Conservation (phyloP, 805 yeast genomes). For the Lachancea quebecensis region DNA sequence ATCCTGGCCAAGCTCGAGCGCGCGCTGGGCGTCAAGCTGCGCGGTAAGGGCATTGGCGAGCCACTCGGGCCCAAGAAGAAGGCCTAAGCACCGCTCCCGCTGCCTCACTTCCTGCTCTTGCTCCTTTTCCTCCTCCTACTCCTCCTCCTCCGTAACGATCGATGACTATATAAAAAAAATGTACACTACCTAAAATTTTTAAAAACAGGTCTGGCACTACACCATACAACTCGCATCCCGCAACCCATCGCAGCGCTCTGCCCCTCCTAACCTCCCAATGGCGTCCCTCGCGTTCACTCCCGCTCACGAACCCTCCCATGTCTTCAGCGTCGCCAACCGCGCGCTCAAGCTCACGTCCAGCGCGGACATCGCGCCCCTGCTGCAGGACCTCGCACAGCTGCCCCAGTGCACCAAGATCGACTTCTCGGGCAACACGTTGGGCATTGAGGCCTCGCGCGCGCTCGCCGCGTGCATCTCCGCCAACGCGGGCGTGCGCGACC, state of each 20-base stretch:
- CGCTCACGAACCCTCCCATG: conserved; percentile 39
- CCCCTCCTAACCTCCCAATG: conserved; percentile 20
- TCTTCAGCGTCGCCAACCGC: conserved; percentile 63
- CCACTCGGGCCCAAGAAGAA: conserved; percentile 53
- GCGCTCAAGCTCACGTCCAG: conserved; percentile 68
- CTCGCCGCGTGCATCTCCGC: conserved; percentile 50
- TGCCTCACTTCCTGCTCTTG: not conserved
- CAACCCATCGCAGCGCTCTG: too few relatives aligned
- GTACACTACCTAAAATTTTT: too few relatives aligned
- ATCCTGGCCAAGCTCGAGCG: conserved; percentile 87
- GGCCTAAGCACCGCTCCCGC: not conserved
- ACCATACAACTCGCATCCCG: too few relatives aligned
- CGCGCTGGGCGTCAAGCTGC: conserved; percentile 85
- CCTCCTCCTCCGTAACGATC: conserved; percentile 1
- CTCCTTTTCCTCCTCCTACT: not conserved
- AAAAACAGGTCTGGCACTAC: too few relatives aligned
- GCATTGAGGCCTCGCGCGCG: conserved; percentile 76
- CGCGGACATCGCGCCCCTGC: conserved; percentile 65
- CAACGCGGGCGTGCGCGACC: conserved; percentile 32
- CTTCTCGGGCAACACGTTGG: conserved; percentile 89
- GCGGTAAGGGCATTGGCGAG: conserved; percentile 93
- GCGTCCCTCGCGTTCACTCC: conserved; percentile 36
- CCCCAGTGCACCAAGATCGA: conserved; percentile 49
- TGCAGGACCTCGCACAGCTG: conserved; percentile 45
- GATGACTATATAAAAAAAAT: too few relatives aligned